A percentile compares a stretch with the other conserved stretches of the same genome.
These are phyloP conservation scores for Nidularia pulvinata DNA, from an alignment of 768 basidiomycete species.

Conservation along the genomic window DNA sequence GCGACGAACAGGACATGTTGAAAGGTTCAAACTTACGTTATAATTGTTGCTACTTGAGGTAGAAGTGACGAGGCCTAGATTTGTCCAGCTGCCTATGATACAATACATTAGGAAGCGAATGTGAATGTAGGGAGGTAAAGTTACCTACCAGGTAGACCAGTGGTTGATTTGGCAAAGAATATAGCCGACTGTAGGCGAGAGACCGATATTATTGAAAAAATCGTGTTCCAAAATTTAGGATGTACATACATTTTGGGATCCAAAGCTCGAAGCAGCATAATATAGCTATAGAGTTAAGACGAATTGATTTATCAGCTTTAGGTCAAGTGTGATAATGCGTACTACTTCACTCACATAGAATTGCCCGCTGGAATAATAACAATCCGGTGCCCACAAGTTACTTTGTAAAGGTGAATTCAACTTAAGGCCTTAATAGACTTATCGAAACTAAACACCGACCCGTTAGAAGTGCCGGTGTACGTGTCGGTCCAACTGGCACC, in stretches of 20 bases:
- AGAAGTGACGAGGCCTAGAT: conserved; percentile 46
- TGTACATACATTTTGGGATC: conserved; percentile 43
- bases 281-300: conserved; percentile 43
- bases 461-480: conserved; percentile 47
- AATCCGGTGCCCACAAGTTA: conserved; percentile 38
- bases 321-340: too few species aligned
- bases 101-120: background rate
- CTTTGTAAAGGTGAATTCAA: conserved; percentile 14
- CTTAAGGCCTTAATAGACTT: background rate
- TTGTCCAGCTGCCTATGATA: conserved; percentile 33
- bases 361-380: conserved; percentile 23
- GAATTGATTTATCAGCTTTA: too few species aligned
- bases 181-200: conserved; percentile 37
- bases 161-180: conserved; percentile 50
- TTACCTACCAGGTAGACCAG: conserved; percentile 36
- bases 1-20: too few species aligned
- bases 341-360: conserved; percentile 27
- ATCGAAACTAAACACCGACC: conserved; percentile 19
- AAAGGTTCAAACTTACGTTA: conserved; percentile 27
- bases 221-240: too few species aligned
- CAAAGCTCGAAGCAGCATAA: conserved; percentile 54
- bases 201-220: too few species aligned
- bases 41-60: conserved; percentile 35
- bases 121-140: background rate
- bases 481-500: conserved; percentile 49